phyloP scores from a whole-genome alignment of 805 yeast genomes.

The Wickerhamomyces bovis region DNA sequence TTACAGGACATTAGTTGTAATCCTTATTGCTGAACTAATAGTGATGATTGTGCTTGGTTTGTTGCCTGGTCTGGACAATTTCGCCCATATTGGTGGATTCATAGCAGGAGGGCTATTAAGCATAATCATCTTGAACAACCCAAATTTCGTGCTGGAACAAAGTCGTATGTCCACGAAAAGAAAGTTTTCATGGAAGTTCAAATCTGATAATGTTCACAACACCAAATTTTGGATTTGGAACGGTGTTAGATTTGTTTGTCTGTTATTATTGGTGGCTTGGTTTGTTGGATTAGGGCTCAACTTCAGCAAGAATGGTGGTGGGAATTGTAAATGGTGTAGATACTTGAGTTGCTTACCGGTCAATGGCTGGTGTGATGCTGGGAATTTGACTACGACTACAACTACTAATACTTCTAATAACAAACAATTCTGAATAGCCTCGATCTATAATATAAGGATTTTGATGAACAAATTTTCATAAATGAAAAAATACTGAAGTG shows the following conservation, averaged over 20 bases:
- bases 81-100: conserved; percentile 73
- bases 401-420: neutral
- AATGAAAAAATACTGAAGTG: no score
- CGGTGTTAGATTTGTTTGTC: conserved; percentile 36
- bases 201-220: conserved; percentile 26
- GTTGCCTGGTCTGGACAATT: conserved; percentile 70
- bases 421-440: neutral
- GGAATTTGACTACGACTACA: conserved; percentile 21
- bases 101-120: conserved; percentile 51
- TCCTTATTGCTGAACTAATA: conserved; percentile 51
- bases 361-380: conserved; percentile 60
- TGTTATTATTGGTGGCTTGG: conserved; percentile 43
- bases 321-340: conserved; percentile 65
- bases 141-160: conserved; percentile 33
- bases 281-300: conserved; percentile 44
- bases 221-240: conserved; percentile 46
- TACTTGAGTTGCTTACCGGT: conserved; percentile 68
- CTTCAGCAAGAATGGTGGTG: conserved; percentile 43
- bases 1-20: conserved; percentile 39
- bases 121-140: conserved; percentile 47
- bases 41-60: conserved; percentile 58
- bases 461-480: no score
- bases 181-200: conserved; percentile 9
- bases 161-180: conserved; percentile 1
- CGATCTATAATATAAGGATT: no score